A percentile compares a stretch with the other conserved stretches of the same genome.
These are phyloP conservation scores for Lasiosphaeriaceae sp. DNA, from an alignment of 495 filamentous ascomycete species.

Conservation along the genomic window DNA sequence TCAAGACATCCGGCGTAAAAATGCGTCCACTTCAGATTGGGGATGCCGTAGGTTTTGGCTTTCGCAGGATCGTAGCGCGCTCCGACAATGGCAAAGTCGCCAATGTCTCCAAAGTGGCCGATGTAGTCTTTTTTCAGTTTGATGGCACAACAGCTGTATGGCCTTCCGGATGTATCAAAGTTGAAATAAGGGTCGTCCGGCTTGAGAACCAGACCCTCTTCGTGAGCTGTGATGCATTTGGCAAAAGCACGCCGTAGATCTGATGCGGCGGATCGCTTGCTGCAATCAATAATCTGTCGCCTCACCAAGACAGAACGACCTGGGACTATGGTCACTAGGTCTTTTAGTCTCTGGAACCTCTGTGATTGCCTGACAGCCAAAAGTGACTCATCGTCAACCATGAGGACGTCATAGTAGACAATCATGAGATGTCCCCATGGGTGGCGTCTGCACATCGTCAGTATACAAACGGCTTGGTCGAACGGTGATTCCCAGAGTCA, in stretches of 20 bases:
- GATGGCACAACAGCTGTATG: slow-evolving; percentile 55
- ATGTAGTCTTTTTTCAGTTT: slow-evolving; percentile 93
- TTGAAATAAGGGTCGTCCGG: slow-evolving; percentile 76
- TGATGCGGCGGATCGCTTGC: slow-evolving; percentile 36
- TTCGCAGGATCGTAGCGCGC: slow-evolving; percentile 61
- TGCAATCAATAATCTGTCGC: slow-evolving; percentile 62
- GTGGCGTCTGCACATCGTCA: slow-evolving; percentile 45
- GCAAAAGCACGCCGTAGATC: slow-evolving; percentile 61
- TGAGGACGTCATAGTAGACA: slow-evolving; percentile 72
- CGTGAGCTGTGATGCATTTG: slow-evolving; percentile 56
- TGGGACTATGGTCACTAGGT: slow-evolving; percentile 50
- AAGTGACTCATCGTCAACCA: slow-evolving; percentile 66
- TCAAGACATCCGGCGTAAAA: slow-evolving; percentile 75
- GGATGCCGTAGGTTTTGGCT: slow-evolving; percentile 43
- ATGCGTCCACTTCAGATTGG: slow-evolving; percentile 64
- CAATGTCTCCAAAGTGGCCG: slow-evolving; percentile 70
- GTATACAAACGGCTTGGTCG: neutral
- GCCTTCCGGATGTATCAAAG: slow-evolving; percentile 34
- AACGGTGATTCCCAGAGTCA: too few relatives aligned
- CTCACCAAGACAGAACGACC: slow-evolving; percentile 60
- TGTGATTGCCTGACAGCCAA: slow-evolving; percentile 56
- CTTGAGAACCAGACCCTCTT: slow-evolving; percentile 79
- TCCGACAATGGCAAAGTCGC: slow-evolving; percentile 76
- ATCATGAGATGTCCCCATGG: slow-evolving; percentile 78
- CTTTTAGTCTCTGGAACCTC: slow-evolving; percentile 55